These are phyloP conservation scores for Dissophora ornata DNA, from an alignment of 192 early-diverging fungal genomes.

Conservation along the genomic window DNA sequence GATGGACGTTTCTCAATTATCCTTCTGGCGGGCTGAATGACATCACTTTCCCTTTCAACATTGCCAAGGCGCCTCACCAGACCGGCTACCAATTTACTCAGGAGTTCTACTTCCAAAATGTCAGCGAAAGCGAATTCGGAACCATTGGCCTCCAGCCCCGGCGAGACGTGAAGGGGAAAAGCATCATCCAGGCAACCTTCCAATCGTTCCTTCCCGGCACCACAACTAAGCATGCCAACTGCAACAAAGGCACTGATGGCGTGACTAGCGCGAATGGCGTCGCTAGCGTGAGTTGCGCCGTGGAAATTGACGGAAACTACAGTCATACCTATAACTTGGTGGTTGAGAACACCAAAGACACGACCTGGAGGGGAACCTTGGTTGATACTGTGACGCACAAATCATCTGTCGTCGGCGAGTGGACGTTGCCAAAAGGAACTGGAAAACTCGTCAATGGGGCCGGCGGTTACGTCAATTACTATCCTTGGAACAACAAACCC, in stretches of 20 bases:
- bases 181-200: constrained; percentile 21
- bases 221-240: constrained; percentile 16
- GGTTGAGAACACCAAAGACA: constrained; percentile 7
- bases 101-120: constrained; percentile 20
- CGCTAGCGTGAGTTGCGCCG: constrained; percentile 24
- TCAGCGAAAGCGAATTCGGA: neutral
- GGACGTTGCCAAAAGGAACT: constrained; percentile 15
- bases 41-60: constrained; percentile 37
- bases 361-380: constrained; percentile 26
- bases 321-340: constrained; percentile 9
- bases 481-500: constrained; percentile 5
- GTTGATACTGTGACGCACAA: constrained; percentile 8
- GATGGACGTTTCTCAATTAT: constrained; percentile 7
- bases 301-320: constrained; percentile 20
- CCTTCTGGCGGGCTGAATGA: constrained; percentile 15
- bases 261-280: too few relatives aligned
- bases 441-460: constrained; percentile 7
- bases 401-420: constrained; percentile 9
- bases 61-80: constrained; percentile 35
- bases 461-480: constrained; percentile 27
- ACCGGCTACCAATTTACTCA: constrained; percentile 30
- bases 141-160: constrained; percentile 29
- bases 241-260: constrained; percentile 2
- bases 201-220: constrained; percentile 21
- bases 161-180: constrained; percentile 10